These are phyloP conservation scores for Catenaria anguillulae DNA, from an alignment of 371 early-diverging fungal species.

Conservation along the genomic window DNA sequence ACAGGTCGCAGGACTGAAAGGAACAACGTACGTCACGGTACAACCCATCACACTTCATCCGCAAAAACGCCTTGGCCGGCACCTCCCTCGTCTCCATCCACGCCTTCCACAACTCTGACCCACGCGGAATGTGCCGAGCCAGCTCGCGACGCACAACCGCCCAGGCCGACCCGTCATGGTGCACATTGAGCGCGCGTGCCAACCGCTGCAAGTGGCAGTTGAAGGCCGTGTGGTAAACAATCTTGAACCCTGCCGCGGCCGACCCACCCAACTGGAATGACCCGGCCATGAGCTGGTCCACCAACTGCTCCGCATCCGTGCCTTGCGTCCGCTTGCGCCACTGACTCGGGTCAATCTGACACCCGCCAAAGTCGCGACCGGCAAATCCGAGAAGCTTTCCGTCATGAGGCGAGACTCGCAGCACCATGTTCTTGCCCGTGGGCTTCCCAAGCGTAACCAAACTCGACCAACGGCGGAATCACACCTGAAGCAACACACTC, in stretches of 20 bases:
- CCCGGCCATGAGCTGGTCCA: conserved; percentile 17
- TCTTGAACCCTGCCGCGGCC: conserved; percentile 20
- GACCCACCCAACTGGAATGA: neutral
- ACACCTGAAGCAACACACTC: conserved; percentile 29
- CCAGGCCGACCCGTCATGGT: conserved; percentile 52
- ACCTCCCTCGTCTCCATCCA: conserved; percentile 30
- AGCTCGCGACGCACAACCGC: conserved; percentile 37
- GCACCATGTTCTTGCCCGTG: conserved; percentile 51
- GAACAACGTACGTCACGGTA: too few species aligned
- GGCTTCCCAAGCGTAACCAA: conserved; percentile 58
- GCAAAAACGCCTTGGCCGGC: conserved; percentile 44
- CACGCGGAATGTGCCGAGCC: conserved; percentile 23
- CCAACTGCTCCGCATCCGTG: conserved; percentile 23
- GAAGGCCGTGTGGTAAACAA: conserved; percentile 52
- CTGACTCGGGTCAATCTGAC: conserved; percentile 42
- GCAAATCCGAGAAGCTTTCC: conserved; percentile 23
- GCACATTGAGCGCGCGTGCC: conserved; percentile 44
- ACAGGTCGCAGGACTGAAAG: too few species aligned
- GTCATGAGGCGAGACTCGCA: conserved; percentile 24
- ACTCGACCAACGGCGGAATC: conserved; percentile 42
- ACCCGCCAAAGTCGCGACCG: conserved; percentile 60
- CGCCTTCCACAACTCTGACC: conserved; percentile 24
- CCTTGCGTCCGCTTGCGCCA: conserved; percentile 20
- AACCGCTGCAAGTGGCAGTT: conserved; percentile 51
- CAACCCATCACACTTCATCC: too few species aligned